These are phyloP conservation scores for Talaromyces sp. DNA, from an alignment of 2,329 filamentous ascomycete species.

Conservation along the genomic window DNA sequence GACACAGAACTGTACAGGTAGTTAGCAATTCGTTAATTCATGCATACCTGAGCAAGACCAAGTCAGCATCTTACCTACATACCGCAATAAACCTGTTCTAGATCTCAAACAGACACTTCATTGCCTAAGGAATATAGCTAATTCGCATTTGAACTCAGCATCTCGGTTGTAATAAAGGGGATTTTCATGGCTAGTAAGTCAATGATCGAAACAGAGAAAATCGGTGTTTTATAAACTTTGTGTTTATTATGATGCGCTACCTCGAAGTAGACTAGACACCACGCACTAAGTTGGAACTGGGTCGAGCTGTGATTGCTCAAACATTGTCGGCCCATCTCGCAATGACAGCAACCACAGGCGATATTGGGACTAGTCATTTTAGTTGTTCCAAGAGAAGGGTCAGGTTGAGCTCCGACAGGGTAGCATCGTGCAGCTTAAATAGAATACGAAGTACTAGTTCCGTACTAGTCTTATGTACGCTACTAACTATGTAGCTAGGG, in stretches of 20 bases:
- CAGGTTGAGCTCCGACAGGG: neutral
- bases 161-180: no score
- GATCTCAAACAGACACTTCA: no score
- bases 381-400: neutral
- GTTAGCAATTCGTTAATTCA: neutral
- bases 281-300: neutral
- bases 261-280: neutral
- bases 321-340: neutral
- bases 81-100: no score
- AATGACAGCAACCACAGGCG: neutral
- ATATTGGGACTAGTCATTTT: neutral
- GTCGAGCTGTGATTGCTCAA: neutral
- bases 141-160: no score
- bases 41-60: neutral
- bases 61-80: neutral
- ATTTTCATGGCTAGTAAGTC: no score
- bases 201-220: no score
- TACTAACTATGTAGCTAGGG: neutral
- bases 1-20: neutral
- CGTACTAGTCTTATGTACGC: no score
- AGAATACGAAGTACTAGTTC: neutral
- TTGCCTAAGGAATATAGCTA: no score
- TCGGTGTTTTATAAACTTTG: no score
- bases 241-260: neutral
- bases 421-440: neutral